Base-by-base conservation (phyloP, 257 asterid genomes). In the Fraxinus excelsior region DNA sequence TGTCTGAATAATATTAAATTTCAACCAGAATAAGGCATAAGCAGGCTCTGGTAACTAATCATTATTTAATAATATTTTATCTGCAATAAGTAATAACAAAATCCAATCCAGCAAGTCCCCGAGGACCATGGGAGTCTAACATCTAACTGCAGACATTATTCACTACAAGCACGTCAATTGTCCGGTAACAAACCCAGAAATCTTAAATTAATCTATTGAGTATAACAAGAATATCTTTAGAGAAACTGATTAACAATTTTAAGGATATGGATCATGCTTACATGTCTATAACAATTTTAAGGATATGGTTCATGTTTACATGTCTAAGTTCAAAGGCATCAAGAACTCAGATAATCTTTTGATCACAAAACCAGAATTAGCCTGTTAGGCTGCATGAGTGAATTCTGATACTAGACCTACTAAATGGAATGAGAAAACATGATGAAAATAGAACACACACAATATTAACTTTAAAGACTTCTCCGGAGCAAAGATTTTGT, bases 11-110 rank as follows among this genome's bases (percentile, higher is more conserved):
- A 25, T 62, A 23, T 23, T 25, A 38, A 35, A 62, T 71, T 58
- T 40, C 31, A 19, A 72, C 67, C 44, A 21, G 25, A 38, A 73
- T 49, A 49, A 44, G 56, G 23, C 42, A 60, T 67, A 53, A 76
- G 65, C 64, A 64, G 72, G 70, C 31, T 53, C 40, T 72, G 68
- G 34, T 26, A 14, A 51, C 46, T 72, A 51, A 26, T 26, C 35
- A 69, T 70, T 77, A 77, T 77, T 77, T 56, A 74, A 74, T 58
- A 56, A 12, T 77, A 46, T 77, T 44, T 19, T 12, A 62, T 62
- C 13, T 3, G 7, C 35, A 62, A 26, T 25, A 10, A 62, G 32
- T 62, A 60, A 62, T 10, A 62, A 62, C 18, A 62, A 62, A 62
- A 62, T 62, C 32, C 19, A 26, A 26, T 62, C 68, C 68, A 62